Evolutionary conservation across 345 rosid genomes (phyloP), one percentile per base, ranked within the genome.

Genomic region (Garcia nutans): DNA sequence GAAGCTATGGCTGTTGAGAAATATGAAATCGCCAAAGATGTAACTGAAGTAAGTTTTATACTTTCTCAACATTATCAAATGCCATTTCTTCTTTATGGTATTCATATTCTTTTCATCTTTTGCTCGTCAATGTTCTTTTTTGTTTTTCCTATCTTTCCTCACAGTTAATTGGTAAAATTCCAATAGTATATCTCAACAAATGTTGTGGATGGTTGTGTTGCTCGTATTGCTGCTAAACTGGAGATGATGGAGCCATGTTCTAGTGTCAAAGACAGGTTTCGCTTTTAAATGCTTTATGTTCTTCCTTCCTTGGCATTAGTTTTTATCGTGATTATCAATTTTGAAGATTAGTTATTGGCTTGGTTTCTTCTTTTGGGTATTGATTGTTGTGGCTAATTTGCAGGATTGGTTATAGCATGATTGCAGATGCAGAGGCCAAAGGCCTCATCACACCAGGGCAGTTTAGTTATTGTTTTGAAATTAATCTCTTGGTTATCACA

Each of bases 321-420:
- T 60, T n/a, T 52, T 28, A 8, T 37, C 58, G 3, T 17, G 4
- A 7, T 6, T 24, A 55, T 23, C 54, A 17, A 11, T 47, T 47
- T 47, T 16, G 22, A 17, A 16, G 58, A 16, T 54, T 16, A 54
- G 6, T 3, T 37, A 37, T 37, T 37, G 6, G 6, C 10, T 9
- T 50, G 4, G 19, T n/a, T 5, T 54, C 23, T 5, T 37, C 23
- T 11, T 28, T 12, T 26, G 11, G 57, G 28, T 20, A 0, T 41
- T 42, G 41, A 64, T 50, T 44, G 10, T 65, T 65, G 15, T 66
- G 54, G 7, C 55, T 41, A 10, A 37, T 26, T 3, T 79, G 82
- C 84, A 94, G 96, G 90, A 94, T 94, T 86, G 97, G 92, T 60
- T 92, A 89, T 59, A 92, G 96, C 69, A 92, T 94, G 98, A 92